Percentiles rank a stretch among this genome's conserved stretches.
These are phyloP conservation scores for Serendipita sp. DNA, from an alignment of 768 basidiomycete genomes.

Conservation along the genomic window DNA sequence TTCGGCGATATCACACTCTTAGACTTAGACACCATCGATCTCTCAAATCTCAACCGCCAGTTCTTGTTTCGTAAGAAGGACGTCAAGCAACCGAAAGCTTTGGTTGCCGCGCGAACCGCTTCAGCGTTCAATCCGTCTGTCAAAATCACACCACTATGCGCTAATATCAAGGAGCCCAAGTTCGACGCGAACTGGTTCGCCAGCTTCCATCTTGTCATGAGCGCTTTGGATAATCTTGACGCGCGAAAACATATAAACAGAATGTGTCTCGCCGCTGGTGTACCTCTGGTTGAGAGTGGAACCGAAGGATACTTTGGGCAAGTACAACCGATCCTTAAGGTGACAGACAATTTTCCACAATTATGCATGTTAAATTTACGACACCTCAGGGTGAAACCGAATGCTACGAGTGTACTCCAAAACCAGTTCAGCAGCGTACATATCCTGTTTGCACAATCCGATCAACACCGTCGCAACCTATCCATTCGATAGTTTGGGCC, in stretches of 20 bases:
- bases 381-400: constrained; percentile 59
- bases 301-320: constrained; percentile 96
- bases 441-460: constrained; percentile 98
- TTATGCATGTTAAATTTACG: background rate
- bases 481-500: constrained; percentile 98
- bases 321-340: constrained; percentile 85
- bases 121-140: constrained; percentile 78
- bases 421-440: constrained; percentile 70
- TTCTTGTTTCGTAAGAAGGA: constrained; percentile 96
- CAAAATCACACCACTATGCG: constrained; percentile 74
- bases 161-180: constrained; percentile 85
- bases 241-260: constrained; percentile 91
- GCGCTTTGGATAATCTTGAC: constrained; percentile 92
- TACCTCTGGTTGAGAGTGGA: constrained; percentile 89
- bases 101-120: constrained; percentile 77
- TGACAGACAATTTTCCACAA: constrained; percentile 18
- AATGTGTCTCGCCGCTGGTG: constrained; percentile 86
- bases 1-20: constrained; percentile 86
- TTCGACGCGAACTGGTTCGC: constrained; percentile 86
- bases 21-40: constrained; percentile 95
- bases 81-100: constrained; percentile 88
- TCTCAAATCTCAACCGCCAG: constrained; percentile 93
- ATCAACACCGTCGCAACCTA: constrained; percentile 90
- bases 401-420: constrained; percentile 93
- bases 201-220: constrained; percentile 81